Evolutionary conservation across 306 rosid species (phyloP).

Genomic region (Trifolium pratense): DNA sequence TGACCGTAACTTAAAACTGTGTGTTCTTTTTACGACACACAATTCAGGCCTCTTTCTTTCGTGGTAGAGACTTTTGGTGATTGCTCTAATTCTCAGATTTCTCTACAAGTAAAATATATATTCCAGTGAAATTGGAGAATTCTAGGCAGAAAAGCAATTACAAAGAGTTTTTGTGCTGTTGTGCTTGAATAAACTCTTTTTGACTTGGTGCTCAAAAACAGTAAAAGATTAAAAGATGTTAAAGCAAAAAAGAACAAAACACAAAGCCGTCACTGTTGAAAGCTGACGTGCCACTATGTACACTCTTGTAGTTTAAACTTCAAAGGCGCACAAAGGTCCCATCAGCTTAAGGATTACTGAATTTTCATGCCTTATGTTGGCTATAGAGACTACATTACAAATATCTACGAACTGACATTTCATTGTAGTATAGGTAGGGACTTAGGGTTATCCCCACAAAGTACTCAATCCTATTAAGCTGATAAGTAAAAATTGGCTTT

Average conservation of each 20-base stretch:
- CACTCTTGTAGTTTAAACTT: slow-evolving; percentile 36
- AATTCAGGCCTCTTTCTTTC: neutral
- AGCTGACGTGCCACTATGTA: slow-evolving; percentile 8
- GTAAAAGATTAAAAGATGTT: slow-evolving; percentile 19
- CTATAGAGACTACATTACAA: slow-evolving; percentile 66
- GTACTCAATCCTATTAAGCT: slow-evolving; percentile 1
- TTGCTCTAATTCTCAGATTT: no score
- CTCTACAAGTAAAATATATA: no score
- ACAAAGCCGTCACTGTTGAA: slow-evolving; percentile 48
- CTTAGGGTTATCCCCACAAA: slow-evolving; percentile 29
- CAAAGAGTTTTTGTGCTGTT: slow-evolving; percentile 50
- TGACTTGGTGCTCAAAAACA: slow-evolving; percentile 65
- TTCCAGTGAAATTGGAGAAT: no score
- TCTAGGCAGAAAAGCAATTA: no score
- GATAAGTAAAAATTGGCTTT: slow-evolving; percentile 20
- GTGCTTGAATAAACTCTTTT: slow-evolving; percentile 64
- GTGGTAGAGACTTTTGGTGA: slow-evolving; percentile 33
- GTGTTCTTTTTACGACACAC: no score
- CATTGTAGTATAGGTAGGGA: slow-evolving; percentile 41
- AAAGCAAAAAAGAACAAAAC: slow-evolving; percentile 42
- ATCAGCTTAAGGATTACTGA: slow-evolving; percentile 46
- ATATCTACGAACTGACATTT: slow-evolving; percentile 68
- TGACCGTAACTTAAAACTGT: no score
- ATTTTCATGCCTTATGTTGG: slow-evolving; percentile 66
- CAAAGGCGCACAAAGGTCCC: slow-evolving; percentile 40